Base-by-base conservation (phyloP, 176 grass and related monocot genomes). In the Zizania latifolia region DNA sequence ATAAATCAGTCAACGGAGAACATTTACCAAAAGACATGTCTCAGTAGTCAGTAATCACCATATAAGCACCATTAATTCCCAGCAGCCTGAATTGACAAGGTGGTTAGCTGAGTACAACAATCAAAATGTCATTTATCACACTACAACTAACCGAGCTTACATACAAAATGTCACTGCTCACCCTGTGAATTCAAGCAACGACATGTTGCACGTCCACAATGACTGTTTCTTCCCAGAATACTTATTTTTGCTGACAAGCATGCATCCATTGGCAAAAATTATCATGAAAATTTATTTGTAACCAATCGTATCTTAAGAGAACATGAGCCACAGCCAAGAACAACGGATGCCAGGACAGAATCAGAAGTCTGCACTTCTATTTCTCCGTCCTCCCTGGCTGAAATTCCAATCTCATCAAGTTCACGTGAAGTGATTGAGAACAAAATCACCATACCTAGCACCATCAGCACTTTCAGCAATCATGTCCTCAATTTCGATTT, bases 261-360 rank as follows among this genome's bases (percentile, higher is more conserved):
- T 31, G 68, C n/a, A n/a, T n/a, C n/a, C n/a, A n/a, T n/a, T n/a
- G n/a, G n/a, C n/a, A n/a, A n/a, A n/a, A 59, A 17, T 13, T 48
- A 46, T 82, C 56, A 87, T 79, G 17, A 43, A 54, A 26, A 54
- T 30, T 16, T 73, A 60, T 83, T 29, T 68, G 89, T 84, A 54
- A 76, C 11, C 77, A 98, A 27, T 1, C 67, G 46, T 62, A 48
- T 27, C n/a, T n/a, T n/a, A n/a, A n/a, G n/a, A n/a, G n/a, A n/a
- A n/a, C n/a, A n/a, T n/a, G n/a, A n/a, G n/a, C n/a, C 86, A 46
- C 94, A 94, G 7, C 59, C 81, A 22, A 98, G 74, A 59, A 94
- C 57, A 75, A 94, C 44, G 4, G 78, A 89, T 5, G 74, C 40
- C 4, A 71, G 64, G 38, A 35, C 22, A 53, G 80, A 43, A 79